Base-by-base conservation (phyloP, 352 stramenopile species). In the Phytopythium montanum region DNA sequence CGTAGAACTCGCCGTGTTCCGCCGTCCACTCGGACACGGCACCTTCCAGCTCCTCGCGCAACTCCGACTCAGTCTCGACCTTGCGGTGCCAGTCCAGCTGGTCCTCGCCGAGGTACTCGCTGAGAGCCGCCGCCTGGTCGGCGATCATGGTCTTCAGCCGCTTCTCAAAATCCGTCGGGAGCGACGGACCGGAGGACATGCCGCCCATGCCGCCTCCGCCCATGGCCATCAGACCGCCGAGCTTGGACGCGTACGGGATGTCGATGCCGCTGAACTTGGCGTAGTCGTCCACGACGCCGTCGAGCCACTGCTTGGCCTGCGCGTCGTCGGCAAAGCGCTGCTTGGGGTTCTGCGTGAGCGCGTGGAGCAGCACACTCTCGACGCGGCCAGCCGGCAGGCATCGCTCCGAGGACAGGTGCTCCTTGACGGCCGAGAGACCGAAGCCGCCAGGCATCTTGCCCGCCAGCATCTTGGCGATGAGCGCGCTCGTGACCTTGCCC, bases 361-460 rank as follows among this genome's bases (percentile, higher is more conserved):
- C 69, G 56, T 95, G 85, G 13, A 95, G 69, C 34, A 96, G 60
- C 26, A 94, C 85, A 60, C 83, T 90, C 54, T 95, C 85, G 42
- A 88, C 79, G 29, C 85, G 75, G 39, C 82, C 69, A 16, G 78
- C 72, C 14, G 81, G 81, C n/a, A 96, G 61, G 44, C 81, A 89
- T 18, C 85, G 84, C 64, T 95, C 85, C 5, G 54, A 73, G 5
- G 79, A 73, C 56, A 95, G 62, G 59, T 94, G 81, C 13, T 83
- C 66, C 59, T 90, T 89, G 51, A 94, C 82, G 19, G 81, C 76
- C 42, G 81, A 85, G 13, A 90, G 64, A 55, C 79, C 73, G 49
- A 96, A 96, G 14, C 87, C 85, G 61, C 87, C 87, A 39, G 87
- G 85, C 73, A 96, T 90, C 66, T 88, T 91, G 45, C 76, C 68